These are phyloP conservation scores for Cornus suecica DNA, from an alignment of 148 eudicot species.

Conservation along the genomic window DNA sequence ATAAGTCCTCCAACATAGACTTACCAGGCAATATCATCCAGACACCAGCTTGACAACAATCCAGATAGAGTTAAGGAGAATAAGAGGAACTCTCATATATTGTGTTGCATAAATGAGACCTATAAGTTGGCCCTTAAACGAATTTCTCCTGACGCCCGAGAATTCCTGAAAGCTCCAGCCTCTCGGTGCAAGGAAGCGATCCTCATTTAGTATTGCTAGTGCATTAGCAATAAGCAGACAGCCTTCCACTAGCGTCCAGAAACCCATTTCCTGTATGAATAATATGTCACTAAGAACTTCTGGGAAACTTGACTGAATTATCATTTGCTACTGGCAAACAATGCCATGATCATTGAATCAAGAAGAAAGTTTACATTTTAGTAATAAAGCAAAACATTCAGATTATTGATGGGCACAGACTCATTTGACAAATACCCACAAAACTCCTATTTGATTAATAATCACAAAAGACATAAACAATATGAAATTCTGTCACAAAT, in stretches of 20 bases:
- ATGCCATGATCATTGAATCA: no score
- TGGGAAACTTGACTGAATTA: neutral
- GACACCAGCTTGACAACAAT: constrained; percentile 68
- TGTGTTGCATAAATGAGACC: constrained; percentile 82
- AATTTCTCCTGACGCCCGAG: constrained; percentile 47
- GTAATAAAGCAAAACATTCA: no score
- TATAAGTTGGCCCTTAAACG: constrained; percentile 63
- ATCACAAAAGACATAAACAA: no score
- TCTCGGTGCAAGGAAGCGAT: constrained; percentile 75
- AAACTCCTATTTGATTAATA: no score
- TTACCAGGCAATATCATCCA: constrained; percentile 40
- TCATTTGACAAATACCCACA: no score
- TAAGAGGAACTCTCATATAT: constrained; percentile 70
- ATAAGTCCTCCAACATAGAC: neutral
- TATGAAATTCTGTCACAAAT: no score
- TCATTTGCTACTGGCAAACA: no score
- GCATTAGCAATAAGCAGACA: constrained; percentile 83
- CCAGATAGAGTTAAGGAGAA: constrained; percentile 56
- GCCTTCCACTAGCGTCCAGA: constrained; percentile 81
- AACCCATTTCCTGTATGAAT: constrained; percentile 54
- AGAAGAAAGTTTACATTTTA: no score
- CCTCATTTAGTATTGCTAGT: constrained; percentile 83
- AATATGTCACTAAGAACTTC: neutral
- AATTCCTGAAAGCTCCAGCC: constrained; percentile 79
- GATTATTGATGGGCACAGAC: no score